These are phyloP conservation scores for Fusarium citri DNA, from an alignment of 2,329 filamentous ascomycete genomes.

Conservation along the genomic window DNA sequence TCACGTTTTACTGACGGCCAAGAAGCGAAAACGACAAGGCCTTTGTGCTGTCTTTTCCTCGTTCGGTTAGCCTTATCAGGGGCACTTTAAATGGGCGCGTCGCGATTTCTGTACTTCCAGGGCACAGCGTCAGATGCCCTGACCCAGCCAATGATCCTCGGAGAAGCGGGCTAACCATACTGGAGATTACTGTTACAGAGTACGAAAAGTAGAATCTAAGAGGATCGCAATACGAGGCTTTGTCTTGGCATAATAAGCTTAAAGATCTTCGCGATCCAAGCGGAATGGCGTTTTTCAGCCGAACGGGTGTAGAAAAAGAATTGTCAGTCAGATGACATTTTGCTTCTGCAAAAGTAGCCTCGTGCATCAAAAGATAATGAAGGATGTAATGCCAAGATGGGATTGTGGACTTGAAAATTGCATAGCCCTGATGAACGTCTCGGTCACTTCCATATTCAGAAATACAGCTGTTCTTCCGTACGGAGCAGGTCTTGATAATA, in stretches of 20 bases:
- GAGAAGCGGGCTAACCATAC: neutral
- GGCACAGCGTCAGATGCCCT: conserved; percentile 14
- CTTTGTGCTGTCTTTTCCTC: neutral
- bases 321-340: neutral
- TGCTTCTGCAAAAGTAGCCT: neutral
- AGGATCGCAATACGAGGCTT: conserved; percentile 6
- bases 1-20: neutral
- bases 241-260: conserved; percentile 25
- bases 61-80: neutral
- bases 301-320: neutral
- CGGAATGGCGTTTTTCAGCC: neutral
- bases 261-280: neutral
- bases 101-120: conserved; percentile 12
- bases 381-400: neutral
- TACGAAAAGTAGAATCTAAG: neutral
- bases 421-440: conserved; percentile 4
- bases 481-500: neutral
- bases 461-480: neutral
- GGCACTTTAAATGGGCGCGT: neutral
- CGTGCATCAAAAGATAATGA: neutral
- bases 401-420: neutral
- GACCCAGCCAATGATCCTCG: neutral
- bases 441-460: conserved; percentile 9
- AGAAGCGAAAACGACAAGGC: neutral
- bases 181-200: neutral